phyloP scores from a whole-genome alignment of 305 asterid species.

The Ilex paraguariensis region DNA sequence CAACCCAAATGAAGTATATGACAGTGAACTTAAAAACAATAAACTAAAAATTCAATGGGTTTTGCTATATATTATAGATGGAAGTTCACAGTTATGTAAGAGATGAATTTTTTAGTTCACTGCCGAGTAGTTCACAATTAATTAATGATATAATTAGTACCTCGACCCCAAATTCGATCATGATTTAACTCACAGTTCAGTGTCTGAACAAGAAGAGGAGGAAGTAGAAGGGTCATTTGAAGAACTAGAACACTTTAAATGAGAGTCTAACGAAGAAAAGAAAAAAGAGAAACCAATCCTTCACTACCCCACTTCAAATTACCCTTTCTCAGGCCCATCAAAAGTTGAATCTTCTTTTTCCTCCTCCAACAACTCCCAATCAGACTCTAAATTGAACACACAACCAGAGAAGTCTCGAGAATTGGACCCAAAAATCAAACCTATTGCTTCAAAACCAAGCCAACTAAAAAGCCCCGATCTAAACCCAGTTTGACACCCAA shows the following conservation, averaged over 20 bases:
- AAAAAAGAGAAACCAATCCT: constrained; percentile 13
- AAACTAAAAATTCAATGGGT: too few relatives aligned
- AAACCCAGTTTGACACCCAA: constrained; percentile 21
- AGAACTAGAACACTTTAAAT: not conserved
- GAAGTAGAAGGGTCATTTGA: not conserved
- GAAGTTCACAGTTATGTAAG: too few relatives aligned
- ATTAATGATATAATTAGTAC: too few relatives aligned
- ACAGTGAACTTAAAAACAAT: too few relatives aligned
- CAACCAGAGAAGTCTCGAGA: constrained; percentile 13
- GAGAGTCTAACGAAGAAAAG: constrained; percentile 30
- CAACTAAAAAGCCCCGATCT: constrained; percentile 27
- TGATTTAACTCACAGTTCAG: too few relatives aligned
- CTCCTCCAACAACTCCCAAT: constrained; percentile 25
- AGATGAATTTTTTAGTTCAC: too few relatives aligned
- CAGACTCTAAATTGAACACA: not conserved
- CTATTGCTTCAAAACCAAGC: constrained; percentile 18
- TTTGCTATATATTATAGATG: too few relatives aligned
- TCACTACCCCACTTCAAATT: constrained; percentile 16
- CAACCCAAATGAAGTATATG: too few relatives aligned
- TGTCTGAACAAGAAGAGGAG: too few relatives aligned
- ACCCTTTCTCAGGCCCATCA: constrained; percentile 10
- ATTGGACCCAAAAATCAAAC: constrained; percentile 17
- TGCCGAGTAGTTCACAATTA: too few relatives aligned
- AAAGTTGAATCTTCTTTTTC: constrained; percentile 7
- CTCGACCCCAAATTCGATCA: too few relatives aligned